phyloP scores from a whole-genome alignment of 768 basidiomycete genomes.

The Calocera cornea region DNA sequence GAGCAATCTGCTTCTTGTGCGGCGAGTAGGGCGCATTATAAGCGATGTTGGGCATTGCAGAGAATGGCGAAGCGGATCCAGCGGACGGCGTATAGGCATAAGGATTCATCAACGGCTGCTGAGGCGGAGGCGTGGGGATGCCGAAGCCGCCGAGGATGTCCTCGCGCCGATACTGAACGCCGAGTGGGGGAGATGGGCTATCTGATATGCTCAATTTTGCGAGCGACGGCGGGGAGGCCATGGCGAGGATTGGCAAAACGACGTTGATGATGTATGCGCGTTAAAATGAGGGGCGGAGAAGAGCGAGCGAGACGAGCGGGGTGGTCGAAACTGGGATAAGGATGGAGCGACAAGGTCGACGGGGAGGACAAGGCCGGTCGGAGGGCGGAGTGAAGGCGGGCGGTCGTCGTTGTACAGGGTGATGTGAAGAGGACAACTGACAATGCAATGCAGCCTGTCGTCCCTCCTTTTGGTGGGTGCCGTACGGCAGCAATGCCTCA shows the following conservation, averaged over 20 bases:
- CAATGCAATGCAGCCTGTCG: neutral
- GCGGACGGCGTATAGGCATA: neutral
- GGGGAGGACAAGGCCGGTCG: neutral
- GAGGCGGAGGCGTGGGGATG: neutral
- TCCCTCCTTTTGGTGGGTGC: slow-evolving; percentile 1
- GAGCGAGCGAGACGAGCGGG: neutral
- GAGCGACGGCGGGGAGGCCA: slow-evolving; percentile 2
- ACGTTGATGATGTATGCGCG: neutral
- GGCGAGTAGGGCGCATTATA: neutral
- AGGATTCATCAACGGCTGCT: neutral
- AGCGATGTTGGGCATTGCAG: neutral
- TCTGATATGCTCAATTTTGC: neutral
- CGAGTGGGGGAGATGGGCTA: neutral
- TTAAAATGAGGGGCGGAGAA: neutral
- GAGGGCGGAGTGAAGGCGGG: neutral
- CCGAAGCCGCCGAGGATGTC: neutral
- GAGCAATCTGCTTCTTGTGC: neutral
- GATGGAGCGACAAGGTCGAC: neutral
- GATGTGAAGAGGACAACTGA: neutral
- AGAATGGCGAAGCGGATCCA: neutral
- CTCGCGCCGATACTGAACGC: neutral
- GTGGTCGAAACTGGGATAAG: neutral
- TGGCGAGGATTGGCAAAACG: neutral
- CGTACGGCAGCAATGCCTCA: slow-evolving; percentile 3
- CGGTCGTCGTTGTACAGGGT: neutral